These are phyloP conservation scores for Cercospora zeae-maydis DNA, from an alignment of 2,329 filamentous ascomycete genomes.

Conservation along the genomic window DNA sequence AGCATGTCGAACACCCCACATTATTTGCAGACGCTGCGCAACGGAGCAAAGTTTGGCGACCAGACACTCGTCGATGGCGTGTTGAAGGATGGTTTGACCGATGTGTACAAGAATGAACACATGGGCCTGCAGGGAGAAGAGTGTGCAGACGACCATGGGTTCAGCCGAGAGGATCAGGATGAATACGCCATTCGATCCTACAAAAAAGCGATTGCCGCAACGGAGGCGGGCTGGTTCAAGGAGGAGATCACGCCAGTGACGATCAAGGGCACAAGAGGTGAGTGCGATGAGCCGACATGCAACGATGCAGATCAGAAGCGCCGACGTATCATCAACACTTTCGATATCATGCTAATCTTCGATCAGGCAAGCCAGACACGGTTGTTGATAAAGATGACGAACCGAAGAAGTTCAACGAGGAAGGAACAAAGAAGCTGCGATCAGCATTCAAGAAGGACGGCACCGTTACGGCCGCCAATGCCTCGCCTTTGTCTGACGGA, in stretches of 20 bases:
- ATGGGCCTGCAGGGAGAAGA: conserved; percentile 95
- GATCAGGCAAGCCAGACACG: conserved; percentile 65
- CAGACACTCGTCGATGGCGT: conserved; percentile 85
- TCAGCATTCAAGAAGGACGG: conserved; percentile 71
- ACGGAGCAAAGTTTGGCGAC: conserved; percentile 89
- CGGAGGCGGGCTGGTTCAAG: conserved; percentile 74
- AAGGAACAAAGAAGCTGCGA: conserved; percentile 54
- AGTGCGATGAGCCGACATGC: neutral
- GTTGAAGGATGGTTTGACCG: conserved; percentile 88
- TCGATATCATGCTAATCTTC: neutral
- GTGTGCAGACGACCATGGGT: conserved; percentile 76
- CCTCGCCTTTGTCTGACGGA: conserved; percentile 92
- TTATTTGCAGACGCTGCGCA: conserved; percentile 85
- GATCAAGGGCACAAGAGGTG: conserved; percentile 77
- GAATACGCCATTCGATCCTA: conserved; percentile 94
- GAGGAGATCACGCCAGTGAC: conserved; percentile 87
- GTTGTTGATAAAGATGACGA: conserved; percentile 85
- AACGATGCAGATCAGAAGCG: neutral
- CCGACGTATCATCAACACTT: neutral
- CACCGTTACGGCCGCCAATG: conserved; percentile 93
- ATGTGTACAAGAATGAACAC: conserved; percentile 93
- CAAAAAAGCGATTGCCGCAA: conserved; percentile 84
- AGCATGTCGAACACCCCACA: conserved; percentile 98
- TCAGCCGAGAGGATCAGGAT: conserved; percentile 84
- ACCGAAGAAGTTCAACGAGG: conserved; percentile 74